These are phyloP conservation scores for Cruciata laevipes DNA, from an alignment of 257 asterid species.

Conservation along the genomic window DNA sequence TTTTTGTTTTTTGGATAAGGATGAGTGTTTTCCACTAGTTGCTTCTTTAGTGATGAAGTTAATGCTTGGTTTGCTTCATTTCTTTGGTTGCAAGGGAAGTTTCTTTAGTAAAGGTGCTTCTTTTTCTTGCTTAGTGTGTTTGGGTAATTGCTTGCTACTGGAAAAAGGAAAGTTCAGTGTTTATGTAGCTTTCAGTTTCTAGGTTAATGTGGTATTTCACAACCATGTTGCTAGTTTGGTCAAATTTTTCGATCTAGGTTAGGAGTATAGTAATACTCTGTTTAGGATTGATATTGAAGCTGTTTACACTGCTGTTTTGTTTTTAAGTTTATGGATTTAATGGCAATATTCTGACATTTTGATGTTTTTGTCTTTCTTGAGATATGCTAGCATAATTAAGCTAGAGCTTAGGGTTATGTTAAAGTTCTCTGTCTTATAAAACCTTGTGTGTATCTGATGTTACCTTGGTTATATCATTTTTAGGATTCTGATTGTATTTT, in stretches of 20 bases:
- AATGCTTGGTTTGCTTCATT: background rate
- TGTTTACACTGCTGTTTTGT: background rate
- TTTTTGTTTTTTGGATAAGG: background rate
- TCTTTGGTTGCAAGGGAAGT: slow-evolving; percentile 6
- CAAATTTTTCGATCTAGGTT: background rate
- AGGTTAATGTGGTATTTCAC: background rate
- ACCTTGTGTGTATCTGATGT: background rate
- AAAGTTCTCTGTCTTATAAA: background rate
- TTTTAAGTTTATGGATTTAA: background rate
- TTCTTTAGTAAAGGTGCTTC: background rate
- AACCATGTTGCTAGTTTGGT: background rate
- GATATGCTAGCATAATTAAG: background rate
- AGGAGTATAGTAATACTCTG: background rate
- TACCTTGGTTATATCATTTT: background rate
- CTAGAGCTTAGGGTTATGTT: background rate
- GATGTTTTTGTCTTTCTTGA: background rate
- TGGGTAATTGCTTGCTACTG: background rate
- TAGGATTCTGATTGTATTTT: background rate
- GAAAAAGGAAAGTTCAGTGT: background rate
- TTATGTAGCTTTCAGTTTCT: background rate
- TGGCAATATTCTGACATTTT: background rate
- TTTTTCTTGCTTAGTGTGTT: background rate
- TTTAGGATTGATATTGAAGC: background rate
- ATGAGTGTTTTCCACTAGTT: background rate
- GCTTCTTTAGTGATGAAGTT: background rate